Evolutionary conservation across 371 early-diverging fungal genomes (phyloP), one percentile per base, ranked within the genome.

Genomic region (Rhizomucor pusillus): DNA sequence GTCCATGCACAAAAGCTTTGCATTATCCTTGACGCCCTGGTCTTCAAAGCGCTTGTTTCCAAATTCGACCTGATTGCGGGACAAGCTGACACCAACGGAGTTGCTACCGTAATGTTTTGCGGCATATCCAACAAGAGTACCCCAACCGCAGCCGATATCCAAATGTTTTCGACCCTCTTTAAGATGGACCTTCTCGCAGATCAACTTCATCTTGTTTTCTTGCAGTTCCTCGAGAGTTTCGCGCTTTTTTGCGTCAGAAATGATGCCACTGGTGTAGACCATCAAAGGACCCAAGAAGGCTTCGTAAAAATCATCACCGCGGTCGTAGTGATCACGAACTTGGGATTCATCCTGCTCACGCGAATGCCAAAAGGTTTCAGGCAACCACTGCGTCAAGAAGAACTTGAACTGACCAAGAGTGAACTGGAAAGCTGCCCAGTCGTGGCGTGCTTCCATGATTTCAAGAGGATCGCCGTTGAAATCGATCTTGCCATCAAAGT

Each of bases 101-200:
- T 91, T 80, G 61, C 89, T 86, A 48, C 87, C 89, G 63, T 84
- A 92, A 67, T 93, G 69, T 82, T 94, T 92, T 58, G 97, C 83
- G 37, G 97, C 94, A 70, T 86, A 90, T 47, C 90, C 88, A 44
- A 84, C 82, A 43, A 97, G 84, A 18, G 97, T 95, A 55, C 96
- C 97, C 97, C 98, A 97, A n/a, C 97, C 98, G 70, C 96, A 95
- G 50, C 98, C 98, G 77, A 98, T 93, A 77, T 98, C 98, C 74
- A 98, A 77, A 66, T 91, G 90, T 49, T 86, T 84, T 62, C 95
- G 95, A 59, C 94, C 96, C 56, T 83, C 70, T 81, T 91, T 88
- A 69, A 97, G 79, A 59, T 90, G 84, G 13, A 95, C 67, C 75
- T 90, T 90, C 54, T 94, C 86, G 67, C 89, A 88, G 44, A 98